Percentiles rank a stretch among this genome's conserved stretches.
phyloP scores from a whole-genome alignment of 2,329 filamentous ascomycete genomes.

The Exophiala phaeomuriformis region DNA sequence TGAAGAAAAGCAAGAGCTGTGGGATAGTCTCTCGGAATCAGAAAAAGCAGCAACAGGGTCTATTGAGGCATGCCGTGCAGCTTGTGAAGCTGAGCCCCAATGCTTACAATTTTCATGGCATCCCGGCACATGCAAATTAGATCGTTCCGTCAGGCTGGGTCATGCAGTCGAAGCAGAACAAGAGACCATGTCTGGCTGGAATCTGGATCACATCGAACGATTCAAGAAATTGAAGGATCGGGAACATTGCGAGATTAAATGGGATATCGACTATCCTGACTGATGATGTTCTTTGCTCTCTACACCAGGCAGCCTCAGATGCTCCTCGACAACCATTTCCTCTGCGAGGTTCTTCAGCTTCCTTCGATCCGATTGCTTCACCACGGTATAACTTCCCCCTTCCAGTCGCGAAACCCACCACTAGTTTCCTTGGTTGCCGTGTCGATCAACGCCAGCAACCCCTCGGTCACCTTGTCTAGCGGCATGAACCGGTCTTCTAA shows the following conservation, averaged over 20 bases:
- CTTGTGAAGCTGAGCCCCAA: slow-evolving; percentile 14
- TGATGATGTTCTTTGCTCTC: no score
- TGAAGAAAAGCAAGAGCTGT: slow-evolving; percentile 17
- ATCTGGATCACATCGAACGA: slow-evolving; percentile 11
- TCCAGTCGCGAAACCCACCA: slow-evolving; percentile 8
- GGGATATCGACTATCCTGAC: slow-evolving; percentile 1
- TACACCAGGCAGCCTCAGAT: no score
- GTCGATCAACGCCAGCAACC: slow-evolving; percentile 2
- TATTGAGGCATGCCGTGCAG: slow-evolving; percentile 10
- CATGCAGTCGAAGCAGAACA: slow-evolving; percentile 6
- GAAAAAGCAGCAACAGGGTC: slow-evolving; percentile 13
- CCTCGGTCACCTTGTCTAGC: background rate
- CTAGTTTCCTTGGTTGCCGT: slow-evolving; percentile 1
- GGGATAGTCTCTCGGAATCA: slow-evolving; percentile 12
- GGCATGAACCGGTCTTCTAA: background rate
- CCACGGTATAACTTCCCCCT: slow-evolving; percentile 4
- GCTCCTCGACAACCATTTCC: background rate
- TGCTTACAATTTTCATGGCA: slow-evolving; percentile 21
- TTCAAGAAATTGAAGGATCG: slow-evolving; percentile 10
- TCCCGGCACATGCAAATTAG: slow-evolving; percentile 19
- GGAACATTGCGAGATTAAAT: slow-evolving; percentile 12
- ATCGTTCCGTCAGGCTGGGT: slow-evolving; percentile 14
- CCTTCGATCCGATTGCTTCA: background rate
- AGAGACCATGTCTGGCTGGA: slow-evolving; percentile 19
- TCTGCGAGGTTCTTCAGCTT: background rate